Percentiles rank a stretch among this genome's conserved stretches.
Evolutionary conservation across 441 rosid genomes (phyloP).

Genomic region (Gossypium davidsonii): DNA sequence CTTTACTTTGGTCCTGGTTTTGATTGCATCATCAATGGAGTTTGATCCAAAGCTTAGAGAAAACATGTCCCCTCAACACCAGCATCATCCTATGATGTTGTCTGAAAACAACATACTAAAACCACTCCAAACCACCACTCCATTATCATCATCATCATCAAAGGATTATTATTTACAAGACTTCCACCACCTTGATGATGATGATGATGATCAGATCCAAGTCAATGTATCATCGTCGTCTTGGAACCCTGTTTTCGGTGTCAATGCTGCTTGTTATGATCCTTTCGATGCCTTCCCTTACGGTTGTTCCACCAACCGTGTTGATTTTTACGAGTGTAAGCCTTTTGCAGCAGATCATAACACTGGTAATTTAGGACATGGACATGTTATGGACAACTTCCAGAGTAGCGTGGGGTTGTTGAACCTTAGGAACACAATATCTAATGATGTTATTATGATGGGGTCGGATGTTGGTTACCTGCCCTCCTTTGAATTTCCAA

Average conservation of each 20-base stretch:
- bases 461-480: slow-evolving; percentile 25
- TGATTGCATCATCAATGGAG: slow-evolving; percentile 17
- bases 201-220: slow-evolving; percentile 22
- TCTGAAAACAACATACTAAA: slow-evolving; percentile 24
- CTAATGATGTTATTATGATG: slow-evolving; percentile 19
- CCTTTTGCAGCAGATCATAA: slow-evolving; percentile 29
- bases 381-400: slow-evolving; percentile 43
- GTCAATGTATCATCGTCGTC: slow-evolving; percentile 41
- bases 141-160: neutral
- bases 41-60: slow-evolving; percentile 13
- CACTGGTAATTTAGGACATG: slow-evolving; percentile 15
- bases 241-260: slow-evolving; percentile 27
- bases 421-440: slow-evolving; percentile 18
- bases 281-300: slow-evolving; percentile 40
- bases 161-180: slow-evolving; percentile 38
- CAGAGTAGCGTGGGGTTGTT: slow-evolving; percentile 24
- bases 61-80: slow-evolving; percentile 22
- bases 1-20: neutral
- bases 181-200: slow-evolving; percentile 30
- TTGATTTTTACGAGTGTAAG: slow-evolving; percentile 55
- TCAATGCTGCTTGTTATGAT: slow-evolving; percentile 34
- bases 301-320: slow-evolving; percentile 26
- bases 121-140: slow-evolving; percentile 26
- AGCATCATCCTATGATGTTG: slow-evolving; percentile 28
- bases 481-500: slow-evolving; percentile 32